Evolutionary conservation across 805 yeast genomes (phyloP), one percentile per base, ranked within the genome.

Genomic region (Tetrapisispora taiwanensis): DNA sequence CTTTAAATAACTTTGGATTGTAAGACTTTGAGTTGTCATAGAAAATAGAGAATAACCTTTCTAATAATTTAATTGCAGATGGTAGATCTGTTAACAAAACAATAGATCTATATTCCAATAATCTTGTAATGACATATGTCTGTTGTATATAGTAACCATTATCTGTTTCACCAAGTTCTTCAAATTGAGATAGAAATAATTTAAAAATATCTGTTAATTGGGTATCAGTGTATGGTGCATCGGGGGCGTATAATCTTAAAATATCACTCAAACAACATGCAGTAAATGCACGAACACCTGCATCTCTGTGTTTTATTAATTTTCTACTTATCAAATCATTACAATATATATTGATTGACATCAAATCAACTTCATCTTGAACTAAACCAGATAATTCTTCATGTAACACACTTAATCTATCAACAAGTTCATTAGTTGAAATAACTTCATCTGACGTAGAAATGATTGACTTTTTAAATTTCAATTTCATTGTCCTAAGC

Each of bases 201-300:
- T 72, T 75, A 66, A 88, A 86, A 17, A 86, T 73, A 4, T 70
- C 79, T 0, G 78, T 67, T 32, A 88, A 67, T 51, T 82, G 80
- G 1, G 66, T 49, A 20, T 79, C 78, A 1, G 83, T 76, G 61
- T 74, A 88, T 4, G 97, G 96, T 7, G 95, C 95, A 58, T 88
- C 85, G 0, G 96, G 96, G 0, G 95, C 96, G 54, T 73, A 81
- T 14, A 89, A 60, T 46, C 95, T 69, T 35, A 88, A 62, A 9
- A 89, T 68, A 58, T 88, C 95, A 6, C 87, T 71, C 7, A 87
- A 49, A 49, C 92, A 79, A 55, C 94, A 81, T 7, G 92, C 79
- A 1, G 74, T 74, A 46, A 70, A 76, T 0, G 89, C 77, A 50
- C 79, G 82, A 7, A 88, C 78, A 5, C 90, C 92, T 3, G 59